Evolutionary conservation across 805 yeast species (phyloP).

Genomic region (Dipodascus geniculatus): DNA sequence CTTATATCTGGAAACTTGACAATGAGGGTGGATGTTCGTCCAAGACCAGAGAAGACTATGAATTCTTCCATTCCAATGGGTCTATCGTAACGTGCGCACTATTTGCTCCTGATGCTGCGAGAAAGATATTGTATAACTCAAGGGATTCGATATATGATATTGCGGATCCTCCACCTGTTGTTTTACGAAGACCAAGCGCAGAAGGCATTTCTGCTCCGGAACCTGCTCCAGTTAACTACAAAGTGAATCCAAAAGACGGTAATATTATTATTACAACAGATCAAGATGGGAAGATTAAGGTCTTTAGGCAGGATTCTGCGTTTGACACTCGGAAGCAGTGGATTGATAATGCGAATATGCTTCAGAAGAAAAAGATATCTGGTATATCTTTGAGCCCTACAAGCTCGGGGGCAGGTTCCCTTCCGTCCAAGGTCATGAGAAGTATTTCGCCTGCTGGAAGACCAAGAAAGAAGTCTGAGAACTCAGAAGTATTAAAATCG

Average conservation of each 20-base stretch:
- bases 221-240: neutral
- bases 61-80: constrained; percentile 68
- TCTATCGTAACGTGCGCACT: constrained; percentile 62
- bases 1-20: constrained; percentile 62
- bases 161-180: constrained; percentile 25
- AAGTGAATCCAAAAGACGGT: constrained; percentile 14
- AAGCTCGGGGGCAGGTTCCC: neutral
- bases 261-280: constrained; percentile 67
- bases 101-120: constrained; percentile 64
- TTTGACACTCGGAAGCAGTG: constrained; percentile 23
- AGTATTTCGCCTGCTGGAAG: neutral
- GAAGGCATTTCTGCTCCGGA: neutral
- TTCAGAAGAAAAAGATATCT: constrained; percentile 14
- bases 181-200: constrained; percentile 2
- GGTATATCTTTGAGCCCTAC: constrained; percentile 5
- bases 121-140: constrained; percentile 52
- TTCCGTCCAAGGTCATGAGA: neutral
- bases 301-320: constrained; percentile 73
- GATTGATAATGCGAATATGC: constrained; percentile 7
- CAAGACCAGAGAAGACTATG: constrained; percentile 38
- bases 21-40: constrained; percentile 5
- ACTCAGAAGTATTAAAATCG: neutral
- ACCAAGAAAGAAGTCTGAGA: neutral
- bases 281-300: constrained; percentile 56
- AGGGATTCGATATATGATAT: constrained; percentile 73